A percentile compares a stretch with the other conserved stretches of the same genome.
Conservation (phyloP, 176 grass and related monocot species). For the Saccharum officinarum region DNA sequence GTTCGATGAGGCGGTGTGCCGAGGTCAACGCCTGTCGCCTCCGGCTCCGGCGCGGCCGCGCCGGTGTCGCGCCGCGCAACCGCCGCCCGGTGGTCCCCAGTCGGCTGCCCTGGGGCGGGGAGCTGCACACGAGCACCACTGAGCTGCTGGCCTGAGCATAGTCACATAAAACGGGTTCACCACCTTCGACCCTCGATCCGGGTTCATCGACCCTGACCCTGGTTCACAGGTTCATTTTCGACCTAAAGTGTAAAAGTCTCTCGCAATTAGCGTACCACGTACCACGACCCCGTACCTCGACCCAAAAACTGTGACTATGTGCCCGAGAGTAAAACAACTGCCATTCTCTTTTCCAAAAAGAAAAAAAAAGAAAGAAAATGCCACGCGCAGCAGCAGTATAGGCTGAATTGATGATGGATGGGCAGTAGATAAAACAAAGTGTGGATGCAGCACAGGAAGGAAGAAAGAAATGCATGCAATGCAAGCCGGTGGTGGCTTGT, state of each 20-base stretch:
- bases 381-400: background rate
- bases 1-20: background rate
- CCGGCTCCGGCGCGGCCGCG: constrained; percentile 7
- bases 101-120: too few species aligned
- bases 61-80: background rate
- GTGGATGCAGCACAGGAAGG: constrained; percentile 16
- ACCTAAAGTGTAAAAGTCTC: too few species aligned
- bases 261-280: too few species aligned
- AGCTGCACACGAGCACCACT: background rate
- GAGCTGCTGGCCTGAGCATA: background rate
- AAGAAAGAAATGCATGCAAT: constrained; percentile 29
- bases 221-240: too few species aligned
- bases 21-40: constrained; percentile 35
- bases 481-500: background rate
- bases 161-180: too few species aligned
- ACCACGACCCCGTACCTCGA: too few species aligned
- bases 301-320: too few species aligned
- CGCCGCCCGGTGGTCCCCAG: constrained; percentile 22
- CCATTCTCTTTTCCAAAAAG: background rate
- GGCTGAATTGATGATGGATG: constrained; percentile 10
- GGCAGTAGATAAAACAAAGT: constrained; percentile 42
- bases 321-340: constrained; percentile 3
- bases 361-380: too few species aligned
- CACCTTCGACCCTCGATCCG: too few species aligned
- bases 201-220: too few species aligned